These are phyloP conservation scores for Solanum corneliomulleri DNA, from an alignment of 257 asterid genomes.

Conservation along the genomic window DNA sequence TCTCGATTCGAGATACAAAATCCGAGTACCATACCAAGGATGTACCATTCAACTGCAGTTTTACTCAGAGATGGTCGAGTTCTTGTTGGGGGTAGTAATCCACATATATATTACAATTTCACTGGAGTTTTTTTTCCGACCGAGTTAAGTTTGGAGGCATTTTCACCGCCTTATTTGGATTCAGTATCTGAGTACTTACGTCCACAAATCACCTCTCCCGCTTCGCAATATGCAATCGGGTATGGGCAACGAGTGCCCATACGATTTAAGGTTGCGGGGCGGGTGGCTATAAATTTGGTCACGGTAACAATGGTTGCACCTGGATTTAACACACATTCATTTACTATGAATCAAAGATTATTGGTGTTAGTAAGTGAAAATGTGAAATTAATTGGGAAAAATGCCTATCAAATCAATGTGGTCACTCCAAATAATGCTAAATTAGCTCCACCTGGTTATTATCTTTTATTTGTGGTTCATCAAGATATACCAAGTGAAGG, in stretches of 20 bases:
- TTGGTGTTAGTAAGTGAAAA: conserved; percentile 3
- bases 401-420: not conserved
- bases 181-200: not conserved
- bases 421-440: not conserved
- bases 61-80: conserved; percentile 10
- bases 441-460: conserved; percentile 7
- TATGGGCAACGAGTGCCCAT: not conserved
- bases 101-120: conserved; percentile 3
- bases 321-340: conserved; percentile 16
- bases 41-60: conserved; percentile 12
- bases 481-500: conserved; percentile 14
- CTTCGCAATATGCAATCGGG: not conserved
- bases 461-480: conserved; percentile 13
- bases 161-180: conserved; percentile 8
- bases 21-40: not conserved
- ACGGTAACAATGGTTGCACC: conserved; percentile 14
- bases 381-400: not conserved
- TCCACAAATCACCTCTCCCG: not conserved
- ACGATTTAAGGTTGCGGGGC: not conserved
- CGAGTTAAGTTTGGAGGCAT: conserved; percentile 10
- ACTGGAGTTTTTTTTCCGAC: not conserved
- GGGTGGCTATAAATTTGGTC: not conserved
- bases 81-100: conserved; percentile 13
- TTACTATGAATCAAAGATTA: conserved; percentile 15
- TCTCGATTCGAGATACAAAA: conserved; percentile 5